Evolutionary conservation across 176 grass and related monocot species (phyloP), one percentile per base, ranked within the genome.

Genomic region (Poa pratensis): DNA sequence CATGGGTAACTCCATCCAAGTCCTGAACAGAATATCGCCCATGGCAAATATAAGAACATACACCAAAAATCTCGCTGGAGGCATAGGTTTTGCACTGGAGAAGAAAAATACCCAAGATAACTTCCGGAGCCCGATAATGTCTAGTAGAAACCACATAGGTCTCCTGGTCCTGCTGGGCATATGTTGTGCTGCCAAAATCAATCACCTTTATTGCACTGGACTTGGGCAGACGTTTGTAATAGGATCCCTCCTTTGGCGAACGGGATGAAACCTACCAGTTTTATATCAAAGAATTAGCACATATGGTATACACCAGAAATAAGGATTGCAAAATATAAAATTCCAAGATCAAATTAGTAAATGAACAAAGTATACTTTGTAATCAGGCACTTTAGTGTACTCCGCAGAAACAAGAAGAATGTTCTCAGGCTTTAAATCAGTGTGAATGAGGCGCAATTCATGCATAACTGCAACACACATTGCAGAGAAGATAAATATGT

Each of bases 361-460:
- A 90, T 87, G 88, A 92, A 92, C 55, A 90, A 83, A 46, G 53
- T 92, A 90, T 99, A 99, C 94, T 99, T 99, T 99, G 91, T 92
- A 96, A 86, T 99, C 91, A 0, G 94, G 93, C 85, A 99, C 93
- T 99, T 94, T 92, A 92, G 84, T 99, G 88, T 88, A 96, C 93
- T 96, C 93, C 22, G 87, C 84, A 74, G 96, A 99, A 92, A 94
- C 91, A 89, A 99, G 96, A 81, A 99, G 96, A 89, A 99, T 90
- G 88, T 99, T 99, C 96, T 99, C 96, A 91, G 93, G 96, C 96
- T 96, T 99, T 96, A 96, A 96, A 96, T 99, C 96, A 94, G 96
- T 99, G 91, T 99, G 94, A 91, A 99, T 91, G 91, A 99, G 94
- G 86, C 86, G 90, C 96, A 96, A 86, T 48, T 94, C 96, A 96